Evolutionary conservation across 2,329 filamentous ascomycete genomes (phyloP), one percentile per base, ranked within the genome.

Genomic region (Penicillium sp.): DNA sequence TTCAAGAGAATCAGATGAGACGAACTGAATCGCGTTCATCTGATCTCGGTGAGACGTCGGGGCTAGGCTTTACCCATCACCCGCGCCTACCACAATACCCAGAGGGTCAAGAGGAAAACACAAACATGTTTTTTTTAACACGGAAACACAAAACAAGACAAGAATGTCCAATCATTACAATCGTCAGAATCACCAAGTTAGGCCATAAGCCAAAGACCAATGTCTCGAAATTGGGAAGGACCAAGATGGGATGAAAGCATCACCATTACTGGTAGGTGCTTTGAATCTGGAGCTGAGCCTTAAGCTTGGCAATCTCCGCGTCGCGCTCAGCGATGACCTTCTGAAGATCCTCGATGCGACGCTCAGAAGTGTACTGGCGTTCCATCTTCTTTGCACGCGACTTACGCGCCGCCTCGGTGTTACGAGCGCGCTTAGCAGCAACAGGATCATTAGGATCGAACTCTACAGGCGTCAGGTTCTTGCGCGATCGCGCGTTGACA

Each of bases 401-500:
- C 79, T 96, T 96, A 65, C 93, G 91, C 68, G 93, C 93, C 19
- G 93, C 93, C 73, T 95, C 84, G 9, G 92, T 96, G 75, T 97
- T 97, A 65, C 92, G 89, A 50, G 92, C 92, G 73, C 93, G 90
- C 86, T 97, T 97, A 82, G 92, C 84, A 21, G 91, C 91, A n/a
- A 89, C 74, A 10, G 83, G 84, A 69, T 97, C 92, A 41, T 67
- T 78, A 0, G 87, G 84, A 65, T 97, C 90, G 38, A 92, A 84
- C 59, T 88, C 79, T 72, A 96, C 92, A 7, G 88, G 87, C 61
- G 89, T 87, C 54, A 96, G 80, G 61, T 89, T 87, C 82, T 92
- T 93, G 70, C 90, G 89, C 72, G 89, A 87, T 64, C 90, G 88
- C 67, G 88, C 78, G 70, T 78, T 84, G 54, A 95, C 86, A 60